Percentiles rank a stretch among this genome's conserved stretches.
Evolutionary conservation across 495 filamentous ascomycete genomes (phyloP).

Genomic region (Neurospora africana): DNA sequence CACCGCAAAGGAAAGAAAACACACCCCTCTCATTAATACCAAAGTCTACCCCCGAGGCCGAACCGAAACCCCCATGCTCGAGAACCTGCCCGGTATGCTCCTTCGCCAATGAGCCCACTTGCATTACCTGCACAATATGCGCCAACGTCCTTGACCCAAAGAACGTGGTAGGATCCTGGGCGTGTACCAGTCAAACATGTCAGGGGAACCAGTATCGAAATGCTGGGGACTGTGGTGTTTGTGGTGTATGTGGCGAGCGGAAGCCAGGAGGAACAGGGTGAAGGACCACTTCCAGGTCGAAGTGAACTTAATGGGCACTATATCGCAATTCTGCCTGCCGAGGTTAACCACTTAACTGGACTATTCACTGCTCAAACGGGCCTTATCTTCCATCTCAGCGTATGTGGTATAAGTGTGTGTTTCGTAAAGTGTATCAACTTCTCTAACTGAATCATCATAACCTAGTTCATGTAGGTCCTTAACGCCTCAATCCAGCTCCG

Average conservation of each 20-base stretch:
- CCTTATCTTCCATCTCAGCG: not conserved
- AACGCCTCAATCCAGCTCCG: not conserved
- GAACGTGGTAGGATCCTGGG: slow-evolving; percentile 45
- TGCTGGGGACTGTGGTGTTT: slow-evolving; percentile 51
- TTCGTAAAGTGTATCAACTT: too few relatives aligned
- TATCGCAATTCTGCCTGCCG: not conserved
- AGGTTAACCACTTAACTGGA: not conserved
- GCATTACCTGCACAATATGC: slow-evolving; percentile 52
- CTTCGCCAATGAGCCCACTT: slow-evolving; percentile 38
- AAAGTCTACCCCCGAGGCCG: not conserved
- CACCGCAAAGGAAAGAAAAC: not conserved
- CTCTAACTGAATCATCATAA: not conserved
- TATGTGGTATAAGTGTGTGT: not conserved
- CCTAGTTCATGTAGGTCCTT: not conserved
- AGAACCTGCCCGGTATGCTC: slow-evolving; percentile 51
- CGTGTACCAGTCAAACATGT: slow-evolving; percentile 45
- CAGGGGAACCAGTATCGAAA: slow-evolving; percentile 48
- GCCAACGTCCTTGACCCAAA: slow-evolving; percentile 50
- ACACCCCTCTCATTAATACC: not conserved
- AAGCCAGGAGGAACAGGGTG: slow-evolving; percentile 3
- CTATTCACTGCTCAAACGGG: not conserved
- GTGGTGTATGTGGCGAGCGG: slow-evolving; percentile 52
- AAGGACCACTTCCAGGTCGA: not conserved
- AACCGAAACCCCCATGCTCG: not conserved
- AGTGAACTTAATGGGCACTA: not conserved